Conservation (phyloP, 2,329 filamentous ascomycete species). For the Fusarium sp. region DNA sequence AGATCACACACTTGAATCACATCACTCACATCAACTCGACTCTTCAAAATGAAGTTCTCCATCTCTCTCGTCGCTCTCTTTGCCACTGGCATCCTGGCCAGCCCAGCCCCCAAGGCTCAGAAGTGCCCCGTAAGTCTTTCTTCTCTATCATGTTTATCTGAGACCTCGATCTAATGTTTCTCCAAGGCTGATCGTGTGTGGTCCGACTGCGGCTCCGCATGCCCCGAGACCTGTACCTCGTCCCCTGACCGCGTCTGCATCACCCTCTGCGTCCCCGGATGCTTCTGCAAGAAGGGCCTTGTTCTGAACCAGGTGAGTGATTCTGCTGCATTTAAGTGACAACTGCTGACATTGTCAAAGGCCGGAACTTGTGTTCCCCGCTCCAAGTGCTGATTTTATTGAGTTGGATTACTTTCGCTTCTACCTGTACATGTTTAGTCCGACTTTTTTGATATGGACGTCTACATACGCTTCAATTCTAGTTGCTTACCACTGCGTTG, state of each 20-base stretch:
- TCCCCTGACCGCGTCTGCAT: not conserved
- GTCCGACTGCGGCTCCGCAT: not conserved
- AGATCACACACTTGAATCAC: not conserved
- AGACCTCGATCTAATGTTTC: not conserved
- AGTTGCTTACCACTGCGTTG: not conserved
- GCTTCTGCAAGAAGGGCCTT: conserved; percentile 1
- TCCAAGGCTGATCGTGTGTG: not conserved
- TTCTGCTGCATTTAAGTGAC: not conserved
- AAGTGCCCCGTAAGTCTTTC: not conserved
- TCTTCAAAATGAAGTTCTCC: conserved; percentile 7
- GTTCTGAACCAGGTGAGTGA: not conserved
- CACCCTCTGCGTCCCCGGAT: conserved; percentile 1
- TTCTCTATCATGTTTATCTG: not conserved
- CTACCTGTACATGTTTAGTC: not conserved
- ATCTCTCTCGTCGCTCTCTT: conserved; percentile 5
- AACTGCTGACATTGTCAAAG: not conserved
- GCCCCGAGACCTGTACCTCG: not conserved
- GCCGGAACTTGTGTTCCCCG: not conserved
- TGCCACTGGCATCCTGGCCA: conserved; percentile 2
- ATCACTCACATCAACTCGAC: not conserved
- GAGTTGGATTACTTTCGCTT: conserved; percentile 2
- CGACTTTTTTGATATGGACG: not conserved
- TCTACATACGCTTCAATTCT: not conserved
- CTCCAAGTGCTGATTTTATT: not conserved
- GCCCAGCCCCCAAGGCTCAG: not conserved